Conservation (phyloP, 257 asterid genomes). For the Scutellaria barbata region DNA sequence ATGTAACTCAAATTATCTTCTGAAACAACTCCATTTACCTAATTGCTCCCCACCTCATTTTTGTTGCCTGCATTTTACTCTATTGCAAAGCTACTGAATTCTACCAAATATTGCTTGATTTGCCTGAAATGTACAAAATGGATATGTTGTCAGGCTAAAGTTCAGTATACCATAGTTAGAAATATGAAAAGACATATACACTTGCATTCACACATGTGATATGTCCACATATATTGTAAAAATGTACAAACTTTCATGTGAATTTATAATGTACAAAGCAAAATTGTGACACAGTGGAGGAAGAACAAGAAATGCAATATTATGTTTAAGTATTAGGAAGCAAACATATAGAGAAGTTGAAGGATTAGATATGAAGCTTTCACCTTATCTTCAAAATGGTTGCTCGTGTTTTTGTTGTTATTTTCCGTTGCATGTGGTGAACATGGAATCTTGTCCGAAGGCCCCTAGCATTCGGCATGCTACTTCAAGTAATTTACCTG, state of each 20-base stretch:
- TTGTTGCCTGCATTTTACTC: neutral
- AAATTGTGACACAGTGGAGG: no score
- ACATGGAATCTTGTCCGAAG: conserved; percentile 38
- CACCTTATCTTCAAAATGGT: neutral
- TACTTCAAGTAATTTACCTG: conserved; percentile 45
- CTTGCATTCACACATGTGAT: no score
- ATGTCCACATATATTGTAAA: no score
- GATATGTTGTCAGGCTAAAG: neutral
- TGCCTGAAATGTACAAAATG: neutral
- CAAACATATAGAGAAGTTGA: neutral
- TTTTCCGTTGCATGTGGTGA: conserved; percentile 28
- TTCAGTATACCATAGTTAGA: neutral
- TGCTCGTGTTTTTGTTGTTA: neutral
- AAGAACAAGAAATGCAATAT: neutral
- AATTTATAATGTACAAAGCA: no score
- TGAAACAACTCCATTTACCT: neutral
- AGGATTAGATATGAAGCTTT: neutral
- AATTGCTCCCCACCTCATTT: neutral
- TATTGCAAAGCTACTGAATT: neutral
- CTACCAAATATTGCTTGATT: neutral
- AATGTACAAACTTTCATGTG: no score
- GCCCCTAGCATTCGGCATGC: conserved; percentile 39
- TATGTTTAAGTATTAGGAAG: neutral
- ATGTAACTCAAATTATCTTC: conserved; percentile 1
- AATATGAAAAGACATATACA: no score